Evolutionary conservation across 345 rosid genomes (phyloP).

Genomic region (Moricandia moricandioides): DNA sequence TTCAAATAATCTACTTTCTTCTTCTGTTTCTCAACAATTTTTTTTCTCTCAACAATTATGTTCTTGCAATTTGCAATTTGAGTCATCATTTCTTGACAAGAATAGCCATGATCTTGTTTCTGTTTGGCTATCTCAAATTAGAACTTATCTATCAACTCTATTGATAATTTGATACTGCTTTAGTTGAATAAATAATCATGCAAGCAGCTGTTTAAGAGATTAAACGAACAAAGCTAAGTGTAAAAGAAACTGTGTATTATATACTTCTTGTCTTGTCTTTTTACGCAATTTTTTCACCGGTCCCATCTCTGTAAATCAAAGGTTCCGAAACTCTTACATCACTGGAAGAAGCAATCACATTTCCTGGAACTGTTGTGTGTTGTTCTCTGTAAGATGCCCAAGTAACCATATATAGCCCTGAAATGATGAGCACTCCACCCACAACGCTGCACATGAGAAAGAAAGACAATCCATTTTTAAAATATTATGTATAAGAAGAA

Average conservation of each 20-base stretch:
- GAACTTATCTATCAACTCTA: neutral
- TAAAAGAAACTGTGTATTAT: neutral
- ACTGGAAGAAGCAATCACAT: slow-evolving; percentile 29
- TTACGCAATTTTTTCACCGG: slow-evolving; percentile 28
- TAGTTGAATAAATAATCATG: neutral
- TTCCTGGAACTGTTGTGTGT: slow-evolving; percentile 28
- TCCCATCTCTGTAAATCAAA: slow-evolving; percentile 46
- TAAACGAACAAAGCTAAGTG: neutral
- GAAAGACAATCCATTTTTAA: neutral
- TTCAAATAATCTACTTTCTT: neutral
- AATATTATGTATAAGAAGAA: neutral
- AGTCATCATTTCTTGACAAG: no score
- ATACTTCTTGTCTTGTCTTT: slow-evolving; percentile 22
- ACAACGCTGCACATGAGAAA: slow-evolving; percentile 47
- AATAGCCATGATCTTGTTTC: neutral
- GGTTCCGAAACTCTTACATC: slow-evolving; percentile 48
- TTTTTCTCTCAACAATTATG: no score
- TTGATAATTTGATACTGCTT: neutral
- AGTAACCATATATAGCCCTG: slow-evolving; percentile 82
- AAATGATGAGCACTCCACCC: slow-evolving; percentile 81
- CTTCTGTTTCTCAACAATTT: neutral
- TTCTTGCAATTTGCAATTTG: no score
- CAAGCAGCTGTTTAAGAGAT: neutral
- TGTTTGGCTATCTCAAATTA: neutral
- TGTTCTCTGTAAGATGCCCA: slow-evolving; percentile 79